A percentile compares a stretch with the other conserved stretches of the same genome.
Evolutionary conservation across 257 asterid genomes (phyloP).

Genomic region (Solanum habrochaites): DNA sequence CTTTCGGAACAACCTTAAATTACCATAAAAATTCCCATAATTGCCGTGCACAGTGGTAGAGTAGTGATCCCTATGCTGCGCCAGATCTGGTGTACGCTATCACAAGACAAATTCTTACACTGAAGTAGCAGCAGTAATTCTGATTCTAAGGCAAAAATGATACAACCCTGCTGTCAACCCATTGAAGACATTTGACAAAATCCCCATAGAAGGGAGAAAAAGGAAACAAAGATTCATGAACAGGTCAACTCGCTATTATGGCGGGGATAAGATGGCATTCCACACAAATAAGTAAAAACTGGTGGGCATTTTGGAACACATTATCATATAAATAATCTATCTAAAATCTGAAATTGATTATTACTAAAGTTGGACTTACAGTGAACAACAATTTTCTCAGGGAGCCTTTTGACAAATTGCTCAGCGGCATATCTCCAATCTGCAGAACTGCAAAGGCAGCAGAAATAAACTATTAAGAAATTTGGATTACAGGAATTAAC

Average conservation of each 20-base stretch:
- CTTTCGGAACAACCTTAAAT: not conserved
- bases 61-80: not conserved
- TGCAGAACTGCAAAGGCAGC: constrained; percentile 44
- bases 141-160: not conserved
- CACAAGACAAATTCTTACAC: not conserved
- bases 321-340: too few relatives aligned
- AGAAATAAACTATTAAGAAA: not conserved
- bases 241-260: not conserved
- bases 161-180: not conserved
- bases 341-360: not conserved
- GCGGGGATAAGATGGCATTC: not conserved
- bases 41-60: not conserved
- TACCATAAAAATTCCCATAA: not conserved
- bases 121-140: not conserved
- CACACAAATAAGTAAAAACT: not conserved
- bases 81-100: not conserved
- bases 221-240: not conserved
- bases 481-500: not conserved
- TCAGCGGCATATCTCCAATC: constrained; percentile 93
- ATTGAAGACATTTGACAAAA: not conserved
- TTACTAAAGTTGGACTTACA: constrained; percentile 33
- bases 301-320: too few relatives aligned
- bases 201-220: not conserved
- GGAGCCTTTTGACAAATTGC: constrained; percentile 76
- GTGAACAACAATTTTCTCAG: constrained; percentile 75